These are phyloP conservation scores for Malus asiatica DNA, from an alignment of 306 rosid genomes.

Conservation along the genomic window DNA sequence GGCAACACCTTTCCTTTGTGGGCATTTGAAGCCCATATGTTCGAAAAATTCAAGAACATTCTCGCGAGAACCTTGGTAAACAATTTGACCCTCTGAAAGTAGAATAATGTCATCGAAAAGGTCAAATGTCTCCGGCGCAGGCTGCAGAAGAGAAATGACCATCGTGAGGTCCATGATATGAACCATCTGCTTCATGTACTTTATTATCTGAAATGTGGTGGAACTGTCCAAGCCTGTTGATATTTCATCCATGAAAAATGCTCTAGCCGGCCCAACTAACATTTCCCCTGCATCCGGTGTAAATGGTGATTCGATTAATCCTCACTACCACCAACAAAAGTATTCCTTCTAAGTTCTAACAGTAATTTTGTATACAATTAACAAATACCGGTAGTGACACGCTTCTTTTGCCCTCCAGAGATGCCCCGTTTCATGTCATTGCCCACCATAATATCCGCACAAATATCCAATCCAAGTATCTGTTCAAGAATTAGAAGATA, in stretches of 20 bases:
- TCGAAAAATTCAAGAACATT: constrained; percentile 45
- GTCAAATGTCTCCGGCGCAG: constrained; percentile 67
- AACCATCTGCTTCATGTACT: constrained; percentile 58
- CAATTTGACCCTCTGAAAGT: constrained; percentile 64
- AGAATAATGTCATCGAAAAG: constrained; percentile 66
- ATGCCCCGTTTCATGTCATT: constrained; percentile 76
- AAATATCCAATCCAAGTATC: constrained; percentile 74
- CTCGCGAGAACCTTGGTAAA: constrained; percentile 71
- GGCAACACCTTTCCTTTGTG: constrained; percentile 67
- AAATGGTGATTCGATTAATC: not conserved
- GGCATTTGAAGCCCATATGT: constrained; percentile 61
- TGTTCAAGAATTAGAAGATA: constrained; percentile 29
- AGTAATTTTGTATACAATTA: not conserved
- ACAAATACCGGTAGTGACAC: constrained; percentile 59
- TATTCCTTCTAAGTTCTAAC: no score
- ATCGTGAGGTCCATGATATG: constrained; percentile 56
- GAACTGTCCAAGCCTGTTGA: constrained; percentile 78
- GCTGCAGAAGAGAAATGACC: constrained; percentile 69
- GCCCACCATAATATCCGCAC: constrained; percentile 68
- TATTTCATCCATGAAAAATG: constrained; percentile 70
- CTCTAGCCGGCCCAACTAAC: constrained; percentile 77
- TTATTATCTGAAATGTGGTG: constrained; percentile 63
- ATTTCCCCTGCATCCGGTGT: constrained; percentile 50
- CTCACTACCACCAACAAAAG: not conserved
- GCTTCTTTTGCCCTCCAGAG: constrained; percentile 73